Base-by-base conservation (phyloP, 2,329 filamentous ascomycete species). In the Alternaria gansuensis region DNA sequence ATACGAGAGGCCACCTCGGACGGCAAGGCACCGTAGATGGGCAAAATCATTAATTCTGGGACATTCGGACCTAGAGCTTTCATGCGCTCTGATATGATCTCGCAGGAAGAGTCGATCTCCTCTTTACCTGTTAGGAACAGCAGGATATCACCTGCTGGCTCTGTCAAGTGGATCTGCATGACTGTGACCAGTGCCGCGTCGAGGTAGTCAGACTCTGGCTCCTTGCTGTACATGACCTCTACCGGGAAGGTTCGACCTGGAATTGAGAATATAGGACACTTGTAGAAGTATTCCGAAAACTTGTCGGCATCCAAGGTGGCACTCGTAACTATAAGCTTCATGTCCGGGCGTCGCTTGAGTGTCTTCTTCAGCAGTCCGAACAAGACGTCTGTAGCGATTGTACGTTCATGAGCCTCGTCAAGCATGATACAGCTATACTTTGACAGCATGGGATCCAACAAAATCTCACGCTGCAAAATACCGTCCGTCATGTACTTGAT, bases 401-500 rank as follows among this genome's bases (percentile, higher is more conserved):
- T 99, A 77, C 96, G 88, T 80, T 99, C 95, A 87, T 99, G 95
- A 54, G 96, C 95, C 79, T 99, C 95, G 78, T 99, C 95, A 62
- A 99, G 89, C 79, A 99, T 98, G 76, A 99, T 98, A 72, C 92
- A 96, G 83, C 92, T 95, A 81, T 99, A 99, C 54, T 93, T 90
- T 50, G 86, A 89, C 80, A 99, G 87, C 69, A 96, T 87, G 74
- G 93, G 91, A 78, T 99, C 95, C 79, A 97, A 89, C 89, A 99
- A 96, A 57, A 95, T 93, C 80, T 99, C 95, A 73, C 95, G 85
- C 73, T 98, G 84, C 72, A 99, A 88, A 90, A 99, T 98, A 87
- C 96, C 96, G 75, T 99, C 95, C 43, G 96, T 99, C 95, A 99
- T 99, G 83, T 99, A 99, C 83, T 99, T 99, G 76, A 99, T 87